Evolutionary conservation across 108 stramenopile species (phyloP), one percentile per base, ranked within the genome.

Genomic region (Aurantiochytrium sp.): DNA sequence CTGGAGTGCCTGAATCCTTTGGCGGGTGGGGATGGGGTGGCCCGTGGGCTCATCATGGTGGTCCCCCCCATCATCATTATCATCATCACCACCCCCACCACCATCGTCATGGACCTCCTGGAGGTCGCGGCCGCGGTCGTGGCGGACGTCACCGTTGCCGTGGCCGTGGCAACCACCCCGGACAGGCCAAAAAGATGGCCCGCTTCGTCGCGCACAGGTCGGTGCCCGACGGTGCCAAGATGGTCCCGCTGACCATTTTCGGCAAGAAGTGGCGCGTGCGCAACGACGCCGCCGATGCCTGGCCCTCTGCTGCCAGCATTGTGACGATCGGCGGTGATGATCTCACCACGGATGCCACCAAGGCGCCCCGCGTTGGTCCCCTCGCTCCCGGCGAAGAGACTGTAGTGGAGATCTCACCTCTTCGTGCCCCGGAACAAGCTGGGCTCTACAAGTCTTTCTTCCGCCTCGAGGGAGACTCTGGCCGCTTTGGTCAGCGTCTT

Each of bases 401-500:
- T 23, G 76, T 45, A 45, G 76, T 83, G 18, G 45, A 47, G 3
- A 83, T 83, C 49, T 12, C 49, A 1, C 76, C 76, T 6, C 51
- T 83, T 12, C 76, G 51, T 12, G 76, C 76, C 16, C 76, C 76
- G 45, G n/a, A 53, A 4, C 12, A 53, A 4, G 49, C 76, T 8
- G 76, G 76, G 12, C 76, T 83, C 4, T 83, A 83, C 51, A 83
- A 83, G 51, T 83, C 76, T 12, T 83, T 83, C 76, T 83, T 83
- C 5, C 45, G 76, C n/a, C 76, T 83, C 25, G 76, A 83, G 23
- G 76, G 51, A 12, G 76, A 83, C 25, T 45, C 44, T 12, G 45
- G 45, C 6, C 76, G 76, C 76, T 12, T 83, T 4, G 76, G 76
- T 23, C 76, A 83, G 28, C 76, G 76, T 23, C 76, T 83, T 12